Conservation (phyloP, 1,284 basidiomycete species). For the Ustilago tritici region DNA sequence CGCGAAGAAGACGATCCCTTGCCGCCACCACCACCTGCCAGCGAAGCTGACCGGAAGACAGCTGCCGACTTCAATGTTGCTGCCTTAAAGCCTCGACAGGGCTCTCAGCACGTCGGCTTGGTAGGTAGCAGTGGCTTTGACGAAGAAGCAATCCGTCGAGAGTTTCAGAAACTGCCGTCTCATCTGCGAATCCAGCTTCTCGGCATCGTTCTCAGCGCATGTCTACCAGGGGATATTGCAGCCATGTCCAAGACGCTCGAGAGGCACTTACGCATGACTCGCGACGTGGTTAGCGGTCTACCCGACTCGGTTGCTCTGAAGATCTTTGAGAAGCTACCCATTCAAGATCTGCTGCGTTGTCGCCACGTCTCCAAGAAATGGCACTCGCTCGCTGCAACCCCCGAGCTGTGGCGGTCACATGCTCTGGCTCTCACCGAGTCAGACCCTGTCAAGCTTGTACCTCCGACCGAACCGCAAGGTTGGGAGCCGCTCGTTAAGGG, state of each 20-base stretch:
- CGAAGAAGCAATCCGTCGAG: conserved; percentile 39
- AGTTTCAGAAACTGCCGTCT: conserved; percentile 43
- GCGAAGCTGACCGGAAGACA: conserved; percentile 20
- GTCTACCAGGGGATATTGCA: conserved; percentile 57
- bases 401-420: conserved; percentile 82
- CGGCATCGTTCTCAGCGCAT: conserved; percentile 54
- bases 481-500: conserved; percentile 80
- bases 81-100: conserved; percentile 13
- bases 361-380: conserved; percentile 80
- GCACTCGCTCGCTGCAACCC: conserved; percentile 78
- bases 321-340: conserved; percentile 77
- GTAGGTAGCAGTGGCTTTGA: conserved; percentile 33
- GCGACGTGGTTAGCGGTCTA: conserved; percentile 82
- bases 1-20: conserved; percentile 48
- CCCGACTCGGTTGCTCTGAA: conserved; percentile 77
- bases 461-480: conserved; percentile 41
- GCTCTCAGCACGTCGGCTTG: background rate
- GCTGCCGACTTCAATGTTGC: conserved; percentile 31
- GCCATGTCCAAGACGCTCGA: conserved; percentile 74
- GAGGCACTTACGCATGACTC: conserved; percentile 82
- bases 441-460: conserved; percentile 74
- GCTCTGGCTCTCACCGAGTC: conserved; percentile 79
- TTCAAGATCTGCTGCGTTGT: conserved; percentile 73
- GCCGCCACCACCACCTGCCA: conserved; percentile 11
- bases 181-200: conserved; percentile 52